Evolutionary conservation across 2,329 filamentous ascomycete genomes (phyloP), one percentile per base, ranked within the genome.

Genomic region (Scortechinia acanthostroma): DNA sequence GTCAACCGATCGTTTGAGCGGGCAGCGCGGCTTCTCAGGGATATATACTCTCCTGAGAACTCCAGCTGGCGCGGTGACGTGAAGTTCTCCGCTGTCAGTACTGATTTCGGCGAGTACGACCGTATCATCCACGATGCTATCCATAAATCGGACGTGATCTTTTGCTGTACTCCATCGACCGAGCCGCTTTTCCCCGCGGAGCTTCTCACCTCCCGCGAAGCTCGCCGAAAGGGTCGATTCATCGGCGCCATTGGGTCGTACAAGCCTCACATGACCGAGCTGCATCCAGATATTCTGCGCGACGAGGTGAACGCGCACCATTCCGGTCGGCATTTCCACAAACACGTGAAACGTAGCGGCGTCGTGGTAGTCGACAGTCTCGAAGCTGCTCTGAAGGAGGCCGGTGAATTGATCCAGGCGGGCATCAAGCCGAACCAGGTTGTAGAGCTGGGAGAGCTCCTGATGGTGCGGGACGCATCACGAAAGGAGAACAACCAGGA

Each of bases 401-500:
- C 83, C 0, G 83, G 83, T 0, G 83, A 88, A 58, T 62, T 87
- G 4, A 74, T 86, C 5, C 73, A 83, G 59, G 80, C 80, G 0
- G 73, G 70, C 1, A 59, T 87, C 3, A 66, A 63, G 3, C 70
- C 71, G 0, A 64, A 76, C 16, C 72, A 83, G 47, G 64, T 86
- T 1, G 72, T 84, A 0, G 81, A 86, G 56, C 60, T 86, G n/a
- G 81, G 85, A n/a, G 37, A 53, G 42, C 33, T 23, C 5, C 22
- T 22, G 25, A 20, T 14, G 48, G 22, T 35, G 47, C 42, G 43
- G 15, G 46, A 50, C 23, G 43, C 46, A n/a, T 44, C 44, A 42
- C 40, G 45, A 17, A n/a, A n/a, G n/a, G n/a, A n/a, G n/a, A 30
- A 20, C 20, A 49, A 49, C 19, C 10, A 19, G 10, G 17, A 10